These are phyloP conservation scores for Penicillium macrosclerotiorum DNA, from an alignment of 495 filamentous ascomycete species.

Conservation along the genomic window DNA sequence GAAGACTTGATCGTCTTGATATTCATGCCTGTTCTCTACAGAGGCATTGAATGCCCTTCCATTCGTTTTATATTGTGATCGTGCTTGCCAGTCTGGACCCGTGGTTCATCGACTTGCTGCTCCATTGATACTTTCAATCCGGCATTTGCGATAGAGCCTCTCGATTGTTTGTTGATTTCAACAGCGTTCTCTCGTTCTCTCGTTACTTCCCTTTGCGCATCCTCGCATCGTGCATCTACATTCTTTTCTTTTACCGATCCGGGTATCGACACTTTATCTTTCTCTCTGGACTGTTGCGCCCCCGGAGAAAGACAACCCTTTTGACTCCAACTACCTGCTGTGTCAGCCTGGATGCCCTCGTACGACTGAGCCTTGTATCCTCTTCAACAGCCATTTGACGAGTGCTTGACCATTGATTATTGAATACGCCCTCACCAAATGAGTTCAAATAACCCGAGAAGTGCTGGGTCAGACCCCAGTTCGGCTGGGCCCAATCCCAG, in stretches of 20 bases:
- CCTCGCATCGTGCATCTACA: constrained; percentile 2
- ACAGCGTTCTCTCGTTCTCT: constrained; percentile 10
- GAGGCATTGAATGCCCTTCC: constrained; percentile 42
- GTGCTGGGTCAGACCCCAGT: constrained; percentile 2
- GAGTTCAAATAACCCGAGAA: constrained; percentile 10
- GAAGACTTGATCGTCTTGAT: not conserved
- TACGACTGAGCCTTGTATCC: not conserved
- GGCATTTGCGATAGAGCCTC: constrained; percentile 9
- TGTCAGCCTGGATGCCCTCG: constrained; percentile 1
- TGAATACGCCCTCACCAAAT: constrained; percentile 7
- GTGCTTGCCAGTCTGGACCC: constrained; percentile 12
- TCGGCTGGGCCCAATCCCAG: constrained; percentile 14
- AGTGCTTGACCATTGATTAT: not conserved
- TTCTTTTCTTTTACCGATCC: constrained; percentile 19
- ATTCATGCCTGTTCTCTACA: constrained; percentile 9
- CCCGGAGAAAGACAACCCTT: not conserved
- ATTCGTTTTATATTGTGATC: constrained; percentile 19
- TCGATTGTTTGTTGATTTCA: constrained; percentile 5
- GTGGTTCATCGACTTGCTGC: constrained; percentile 7
- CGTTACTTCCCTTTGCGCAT: not conserved
- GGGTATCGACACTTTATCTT: constrained; percentile 10
- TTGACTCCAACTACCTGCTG: not conserved
- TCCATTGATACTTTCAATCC: constrained; percentile 12
- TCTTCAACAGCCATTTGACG: not conserved
- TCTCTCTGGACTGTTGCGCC: not conserved